Evolutionary conservation across 2,329 filamentous ascomycete species (phyloP).

Genomic region (Endocalyx cinctus): DNA sequence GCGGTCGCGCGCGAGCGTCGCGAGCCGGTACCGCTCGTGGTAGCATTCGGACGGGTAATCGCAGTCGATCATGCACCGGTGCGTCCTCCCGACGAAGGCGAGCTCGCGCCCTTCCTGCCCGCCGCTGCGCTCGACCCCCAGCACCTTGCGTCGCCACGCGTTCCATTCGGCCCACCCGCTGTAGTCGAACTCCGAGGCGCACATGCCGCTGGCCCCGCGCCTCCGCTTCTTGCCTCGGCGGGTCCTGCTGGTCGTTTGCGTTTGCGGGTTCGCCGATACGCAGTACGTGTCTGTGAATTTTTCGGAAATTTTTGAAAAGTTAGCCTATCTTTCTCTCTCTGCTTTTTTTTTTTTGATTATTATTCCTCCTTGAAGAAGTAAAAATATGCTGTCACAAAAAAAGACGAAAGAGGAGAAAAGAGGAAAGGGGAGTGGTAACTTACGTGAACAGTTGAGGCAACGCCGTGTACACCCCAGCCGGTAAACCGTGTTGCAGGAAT

Average conservation of each 20-base stretch:
- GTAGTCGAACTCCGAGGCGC: constrained; percentile 25
- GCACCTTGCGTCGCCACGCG: constrained; percentile 24
- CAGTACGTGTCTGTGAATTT: constrained; percentile 25
- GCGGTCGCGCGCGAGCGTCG: constrained; percentile 43
- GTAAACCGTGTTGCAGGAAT: constrained; percentile 26
- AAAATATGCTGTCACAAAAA: no score
- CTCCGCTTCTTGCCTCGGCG: constrained; percentile 15
- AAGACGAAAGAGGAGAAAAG: no score
- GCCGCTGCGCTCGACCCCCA: constrained; percentile 12
- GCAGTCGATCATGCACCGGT: constrained; percentile 23
- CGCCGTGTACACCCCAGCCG: constrained; percentile 28
- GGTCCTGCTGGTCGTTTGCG: constrained; percentile 1
- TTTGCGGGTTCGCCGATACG: constrained; percentile 7
- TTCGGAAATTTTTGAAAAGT: no score
- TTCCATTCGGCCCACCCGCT: constrained; percentile 25
- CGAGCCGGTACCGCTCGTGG: constrained; percentile 34
- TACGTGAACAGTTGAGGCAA: constrained; percentile 27
- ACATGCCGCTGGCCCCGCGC: constrained; percentile 11
- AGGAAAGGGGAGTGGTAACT: no score
- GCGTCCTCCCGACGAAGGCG: constrained; percentile 14
- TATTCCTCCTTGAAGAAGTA: no score
- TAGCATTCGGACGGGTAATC: constrained; percentile 41
- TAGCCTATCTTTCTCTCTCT: no score
- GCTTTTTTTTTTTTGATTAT: no score
- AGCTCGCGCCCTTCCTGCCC: constrained; percentile 16